These are phyloP conservation scores for Prunus dulcis DNA, from an alignment of 306 rosid genomes.

Conservation along the genomic window DNA sequence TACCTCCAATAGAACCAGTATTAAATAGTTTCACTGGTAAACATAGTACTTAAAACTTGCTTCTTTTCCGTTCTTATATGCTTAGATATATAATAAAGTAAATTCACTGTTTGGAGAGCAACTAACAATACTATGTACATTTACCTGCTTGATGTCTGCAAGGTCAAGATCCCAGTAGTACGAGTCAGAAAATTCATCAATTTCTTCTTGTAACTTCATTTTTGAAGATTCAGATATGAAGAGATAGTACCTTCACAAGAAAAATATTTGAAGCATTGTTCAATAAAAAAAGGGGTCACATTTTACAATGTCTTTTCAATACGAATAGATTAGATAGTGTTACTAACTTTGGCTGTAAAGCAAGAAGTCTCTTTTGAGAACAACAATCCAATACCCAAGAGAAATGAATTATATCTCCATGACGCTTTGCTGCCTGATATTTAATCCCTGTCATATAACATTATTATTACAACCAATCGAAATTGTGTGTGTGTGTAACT, in stretches of 20 bases:
- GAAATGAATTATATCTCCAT: slow-evolving; percentile 76
- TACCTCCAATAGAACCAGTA: neutral
- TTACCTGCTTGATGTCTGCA: slow-evolving; percentile 74
- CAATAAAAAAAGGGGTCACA: slow-evolving; percentile 12
- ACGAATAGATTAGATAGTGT: slow-evolving; percentile 16
- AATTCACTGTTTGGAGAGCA: neutral
- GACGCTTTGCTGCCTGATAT: slow-evolving; percentile 75
- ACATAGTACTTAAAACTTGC: neutral
- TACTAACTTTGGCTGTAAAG: slow-evolving; percentile 77
- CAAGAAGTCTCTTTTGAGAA: slow-evolving; percentile 59
- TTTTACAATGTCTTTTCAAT: neutral
- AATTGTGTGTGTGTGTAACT: neutral
- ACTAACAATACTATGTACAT: neutral
- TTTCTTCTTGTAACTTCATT: slow-evolving; percentile 77
- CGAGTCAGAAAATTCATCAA: slow-evolving; percentile 81
- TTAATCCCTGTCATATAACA: slow-evolving; percentile 62
- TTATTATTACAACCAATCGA: slow-evolving; percentile 19
- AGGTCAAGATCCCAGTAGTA: slow-evolving; percentile 76
- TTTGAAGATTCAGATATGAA: slow-evolving; percentile 64
- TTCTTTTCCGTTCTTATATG: neutral
- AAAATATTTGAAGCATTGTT: slow-evolving; percentile 18
- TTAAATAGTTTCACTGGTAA: neutral
- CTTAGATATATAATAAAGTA: neutral
- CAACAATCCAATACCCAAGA: slow-evolving; percentile 79
- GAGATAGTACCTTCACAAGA: slow-evolving; percentile 62